phyloP scores from a whole-genome alignment of 192 early-diverging fungal species.

The Linnemannia exigua region DNA sequence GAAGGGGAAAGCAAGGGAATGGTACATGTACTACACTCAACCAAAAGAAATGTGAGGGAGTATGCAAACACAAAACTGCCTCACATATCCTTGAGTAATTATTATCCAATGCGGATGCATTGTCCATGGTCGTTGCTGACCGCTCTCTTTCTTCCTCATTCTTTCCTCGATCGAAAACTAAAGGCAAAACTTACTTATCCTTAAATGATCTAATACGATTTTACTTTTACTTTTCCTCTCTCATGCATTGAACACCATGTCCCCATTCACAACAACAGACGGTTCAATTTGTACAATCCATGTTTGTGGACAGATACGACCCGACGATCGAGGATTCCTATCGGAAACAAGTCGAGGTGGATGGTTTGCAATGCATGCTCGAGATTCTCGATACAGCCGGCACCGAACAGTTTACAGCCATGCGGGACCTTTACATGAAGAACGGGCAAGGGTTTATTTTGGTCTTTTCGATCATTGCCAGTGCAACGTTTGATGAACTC shows the following conservation, averaged over 20 bases:
- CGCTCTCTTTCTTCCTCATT: no score
- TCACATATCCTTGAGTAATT: not conserved
- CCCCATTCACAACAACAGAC: slow-evolving; percentile 57
- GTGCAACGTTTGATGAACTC: slow-evolving; percentile 84
- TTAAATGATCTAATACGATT: not conserved
- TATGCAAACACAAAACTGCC: not conserved
- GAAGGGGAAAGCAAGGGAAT: not conserved
- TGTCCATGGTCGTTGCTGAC: not conserved
- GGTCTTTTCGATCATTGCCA: slow-evolving; percentile 85
- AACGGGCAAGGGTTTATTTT: slow-evolving; percentile 92
- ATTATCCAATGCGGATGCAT: not conserved
- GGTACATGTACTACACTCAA: not conserved
- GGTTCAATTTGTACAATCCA: slow-evolving; percentile 93
- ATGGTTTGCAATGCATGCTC: slow-evolving; percentile 84
- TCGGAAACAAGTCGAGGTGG: slow-evolving; percentile 89
- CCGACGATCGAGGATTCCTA: slow-evolving; percentile 96
- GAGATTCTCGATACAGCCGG: slow-evolving; percentile 96
- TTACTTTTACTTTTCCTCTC: not conserved
- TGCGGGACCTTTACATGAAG: slow-evolving; percentile 93
- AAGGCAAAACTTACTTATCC: not conserved
- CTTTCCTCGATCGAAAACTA: not conserved
- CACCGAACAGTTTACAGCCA: slow-evolving; percentile 72
- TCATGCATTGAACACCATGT: not conserved
- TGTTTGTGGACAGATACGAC: slow-evolving; percentile 95
- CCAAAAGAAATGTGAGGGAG: not conserved